Conservation (phyloP, 2,329 filamentous ascomycete genomes). For the Pseudogymnoascus sp. region DNA sequence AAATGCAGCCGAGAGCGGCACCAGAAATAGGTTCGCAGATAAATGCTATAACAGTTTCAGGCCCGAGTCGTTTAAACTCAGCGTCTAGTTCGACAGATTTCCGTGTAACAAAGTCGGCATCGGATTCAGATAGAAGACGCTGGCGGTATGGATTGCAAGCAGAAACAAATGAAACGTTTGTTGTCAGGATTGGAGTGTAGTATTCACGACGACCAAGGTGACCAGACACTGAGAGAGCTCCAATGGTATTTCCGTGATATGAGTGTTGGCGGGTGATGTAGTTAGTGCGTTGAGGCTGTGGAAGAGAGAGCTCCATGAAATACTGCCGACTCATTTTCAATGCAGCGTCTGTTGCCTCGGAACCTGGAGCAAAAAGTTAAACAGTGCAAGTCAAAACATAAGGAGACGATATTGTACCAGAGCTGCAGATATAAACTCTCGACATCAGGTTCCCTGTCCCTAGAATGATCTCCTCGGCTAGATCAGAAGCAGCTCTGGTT, state of each 20-base stretch:
- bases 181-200: slow-evolving; percentile 42
- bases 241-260: slow-evolving; percentile 65
- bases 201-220: slow-evolving; percentile 50
- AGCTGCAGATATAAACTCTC: slow-evolving; percentile 49
- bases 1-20: slow-evolving; percentile 62
- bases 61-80: slow-evolving; percentile 53
- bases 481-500: slow-evolving; percentile 24
- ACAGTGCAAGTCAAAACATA: not conserved
- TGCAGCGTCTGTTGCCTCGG: slow-evolving; percentile 62
- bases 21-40: slow-evolving; percentile 61
- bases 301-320: slow-evolving; percentile 47
- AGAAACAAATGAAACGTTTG: slow-evolving; percentile 25
- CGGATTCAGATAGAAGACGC: slow-evolving; percentile 40
- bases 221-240: slow-evolving; percentile 52
- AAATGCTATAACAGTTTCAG: slow-evolving; percentile 57
- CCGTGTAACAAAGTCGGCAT: slow-evolving; percentile 46
- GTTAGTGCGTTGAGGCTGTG: slow-evolving; percentile 44
- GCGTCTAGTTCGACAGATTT: slow-evolving; percentile 55
- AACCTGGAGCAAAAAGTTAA: slow-evolving; percentile 33
- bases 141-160: slow-evolving; percentile 59
- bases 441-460: slow-evolving; percentile 40
- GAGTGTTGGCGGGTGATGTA: slow-evolving; percentile 59
- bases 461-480: slow-evolving; percentile 33
- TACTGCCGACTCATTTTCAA: slow-evolving; percentile 62
- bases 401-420: slow-evolving; percentile 19